Evolutionary conservation across 371 early-diverging fungal species (phyloP), one percentile per base, ranked within the genome.

Genomic region (Lichtheimia ramosa): DNA sequence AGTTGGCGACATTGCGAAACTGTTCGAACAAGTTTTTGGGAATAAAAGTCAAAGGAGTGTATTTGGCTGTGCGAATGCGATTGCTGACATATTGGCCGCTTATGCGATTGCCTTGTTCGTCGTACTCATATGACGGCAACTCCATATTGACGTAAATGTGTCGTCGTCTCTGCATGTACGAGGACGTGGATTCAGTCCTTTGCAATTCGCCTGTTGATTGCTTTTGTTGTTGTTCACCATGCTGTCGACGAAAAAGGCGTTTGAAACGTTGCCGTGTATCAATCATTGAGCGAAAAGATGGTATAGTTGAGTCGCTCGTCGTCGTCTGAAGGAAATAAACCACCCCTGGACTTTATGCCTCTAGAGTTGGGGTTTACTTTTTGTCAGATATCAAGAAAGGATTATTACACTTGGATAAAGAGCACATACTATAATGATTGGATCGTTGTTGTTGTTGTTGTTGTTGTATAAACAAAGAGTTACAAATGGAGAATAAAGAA

Each of bases 11-110:
- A 63, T 85, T 85, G 49, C 91, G 85, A 65, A 96, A 92, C 74
- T 98, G 97, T 58, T 93, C 94, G 66, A 86, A 91, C 20, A 96
- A 63, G 62, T 96, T 94, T 69, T 89, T 87, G 16, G 94, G 93
- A 10, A 96, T 40, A 75, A 98, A 98, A 12, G 89, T 87, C 54
- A 83, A 69, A 20, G 87, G 62, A 39, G 90, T 94, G 73, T 98
- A 97, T 70, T 92, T 94, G 18, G 93, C 88, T 0, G 94, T 92
- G 18, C 88, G 82, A 28, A 94, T 84, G 27, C 82, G 62, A 70
- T 94, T 94, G 66, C 81, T 72, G 25, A 65, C 59, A 55, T 66
- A 75, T 14, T 60, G 57, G n/a, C 57, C 51, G 21, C 62, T 48
- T n/a, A 65, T 65, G 4, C 54, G 46, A 24, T 52, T 56, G 3